Percentiles rank a stretch among this genome's conserved stretches.
Evolutionary conservation across 805 yeast genomes (phyloP).

Genomic region (Hanseniaspora guilliermondii): DNA sequence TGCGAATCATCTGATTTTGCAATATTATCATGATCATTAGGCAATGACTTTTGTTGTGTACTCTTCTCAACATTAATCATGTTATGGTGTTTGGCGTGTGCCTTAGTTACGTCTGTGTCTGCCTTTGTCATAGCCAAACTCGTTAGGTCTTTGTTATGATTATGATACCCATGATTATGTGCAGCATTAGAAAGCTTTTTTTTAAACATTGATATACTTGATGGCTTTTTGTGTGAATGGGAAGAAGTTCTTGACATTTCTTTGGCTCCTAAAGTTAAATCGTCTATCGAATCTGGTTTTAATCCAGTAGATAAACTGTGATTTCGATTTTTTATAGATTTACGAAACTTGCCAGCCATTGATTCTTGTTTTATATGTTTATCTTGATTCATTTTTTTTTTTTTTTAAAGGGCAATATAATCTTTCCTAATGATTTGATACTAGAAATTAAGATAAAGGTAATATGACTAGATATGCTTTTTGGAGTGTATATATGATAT

Average conservation of each 20-base stretch:
- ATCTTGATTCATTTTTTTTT: not conserved
- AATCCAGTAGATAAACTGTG: not conserved
- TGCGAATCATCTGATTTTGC: not conserved
- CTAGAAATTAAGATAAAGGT: too few species aligned
- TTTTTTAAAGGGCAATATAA: too few species aligned
- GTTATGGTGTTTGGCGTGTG: too few species aligned
- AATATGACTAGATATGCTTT: too few species aligned
- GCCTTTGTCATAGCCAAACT: not conserved
- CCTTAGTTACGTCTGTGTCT: not conserved
- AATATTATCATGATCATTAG: not conserved
- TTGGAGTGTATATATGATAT: too few species aligned
- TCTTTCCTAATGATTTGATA: too few species aligned
- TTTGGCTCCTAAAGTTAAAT: not conserved
- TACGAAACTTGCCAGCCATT: not conserved
- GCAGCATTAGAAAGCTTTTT: slow-evolving; percentile 5
- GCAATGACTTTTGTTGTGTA: not conserved
- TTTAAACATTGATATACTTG: slow-evolving; percentile 8
- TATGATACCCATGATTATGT: not conserved
- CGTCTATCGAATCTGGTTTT: not conserved
- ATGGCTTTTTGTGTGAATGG: not conserved
- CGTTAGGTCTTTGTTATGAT: not conserved
- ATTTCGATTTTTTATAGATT: not conserved
- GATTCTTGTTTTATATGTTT: not conserved
- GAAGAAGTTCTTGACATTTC: not conserved
- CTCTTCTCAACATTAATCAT: not conserved